phyloP scores from a whole-genome alignment of 148 eudicot genomes.

The Dysphania ambrosioides region DNA sequence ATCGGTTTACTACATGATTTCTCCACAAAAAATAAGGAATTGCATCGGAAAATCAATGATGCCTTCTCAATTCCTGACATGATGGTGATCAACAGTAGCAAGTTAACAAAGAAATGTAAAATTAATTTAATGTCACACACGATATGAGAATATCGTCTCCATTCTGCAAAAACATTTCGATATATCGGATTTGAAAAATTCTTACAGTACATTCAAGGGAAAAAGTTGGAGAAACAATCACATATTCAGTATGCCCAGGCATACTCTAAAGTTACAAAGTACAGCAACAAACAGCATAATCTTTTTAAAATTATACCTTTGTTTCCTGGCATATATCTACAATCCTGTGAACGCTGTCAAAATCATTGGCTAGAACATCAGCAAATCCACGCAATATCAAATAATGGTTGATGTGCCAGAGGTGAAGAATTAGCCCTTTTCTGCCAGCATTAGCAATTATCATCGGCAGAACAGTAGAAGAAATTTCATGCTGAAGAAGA shows the following conservation, averaged over 20 bases:
- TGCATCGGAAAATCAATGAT: not conserved
- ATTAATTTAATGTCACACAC: not conserved
- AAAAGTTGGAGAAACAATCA: no score
- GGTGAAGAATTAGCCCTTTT: constrained; percentile 47
- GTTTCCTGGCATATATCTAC: constrained; percentile 77
- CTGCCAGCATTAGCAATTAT: constrained; percentile 46
- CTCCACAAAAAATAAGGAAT: not conserved
- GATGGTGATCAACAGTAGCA: not conserved
- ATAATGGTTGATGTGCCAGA: constrained; percentile 68
- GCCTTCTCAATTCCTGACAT: not conserved
- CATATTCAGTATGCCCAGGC: no score
- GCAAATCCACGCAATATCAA: constrained; percentile 61
- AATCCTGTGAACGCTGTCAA: constrained; percentile 44
- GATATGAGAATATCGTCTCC: no score
- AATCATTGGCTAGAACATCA: constrained; percentile 48
- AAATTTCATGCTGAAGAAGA: constrained; percentile 70
- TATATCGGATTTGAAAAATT: not conserved
- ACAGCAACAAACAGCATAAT: not conserved
- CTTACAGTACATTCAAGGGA: not conserved
- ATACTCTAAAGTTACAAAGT: not conserved
- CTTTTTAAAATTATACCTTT: constrained; percentile 47
- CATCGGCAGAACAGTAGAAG: constrained; percentile 52
- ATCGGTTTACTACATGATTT: not conserved
- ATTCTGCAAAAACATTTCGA: not conserved
- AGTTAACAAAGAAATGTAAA: not conserved